Percentiles rank a stretch among this genome's conserved stretches.
These are phyloP conservation scores for Hortiboletus campestris DNA, from an alignment of 768 basidiomycete genomes.

Conservation along the genomic window DNA sequence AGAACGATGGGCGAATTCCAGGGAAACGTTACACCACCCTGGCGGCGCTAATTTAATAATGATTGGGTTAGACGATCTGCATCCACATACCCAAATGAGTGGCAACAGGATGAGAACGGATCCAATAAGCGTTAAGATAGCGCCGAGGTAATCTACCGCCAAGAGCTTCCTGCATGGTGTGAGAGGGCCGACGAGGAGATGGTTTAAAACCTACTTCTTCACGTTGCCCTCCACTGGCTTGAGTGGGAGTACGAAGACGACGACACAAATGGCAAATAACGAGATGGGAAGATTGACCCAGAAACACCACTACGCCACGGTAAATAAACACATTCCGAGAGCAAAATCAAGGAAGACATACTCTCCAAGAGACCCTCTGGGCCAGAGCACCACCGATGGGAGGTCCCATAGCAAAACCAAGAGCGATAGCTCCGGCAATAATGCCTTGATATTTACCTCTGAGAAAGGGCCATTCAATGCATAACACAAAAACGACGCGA, in stretches of 20 bases:
- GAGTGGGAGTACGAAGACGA: slow-evolving; percentile 64
- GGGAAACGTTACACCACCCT: slow-evolving; percentile 72
- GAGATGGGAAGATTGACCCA: slow-evolving; percentile 70
- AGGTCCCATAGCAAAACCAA: slow-evolving; percentile 67
- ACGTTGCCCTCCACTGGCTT: slow-evolving; percentile 64
- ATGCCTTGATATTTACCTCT: slow-evolving; percentile 81
- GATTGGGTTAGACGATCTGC: not conserved
- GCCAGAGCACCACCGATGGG: slow-evolving; percentile 65
- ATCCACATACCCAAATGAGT: slow-evolving; percentile 60
- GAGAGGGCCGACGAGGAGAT: not conserved
- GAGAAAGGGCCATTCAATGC: not conserved
- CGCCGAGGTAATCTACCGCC: slow-evolving; percentile 63
- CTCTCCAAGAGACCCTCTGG: slow-evolving; percentile 62
- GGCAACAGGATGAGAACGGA: slow-evolving; percentile 66
- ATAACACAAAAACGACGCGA: not conserved
- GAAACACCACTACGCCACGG: slow-evolving; percentile 59
- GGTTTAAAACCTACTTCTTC: slow-evolving; percentile 35
- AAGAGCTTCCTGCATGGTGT: slow-evolving; percentile 51
- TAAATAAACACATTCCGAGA: not conserved
- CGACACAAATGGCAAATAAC: slow-evolving; percentile 49
- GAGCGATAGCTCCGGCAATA: slow-evolving; percentile 51
- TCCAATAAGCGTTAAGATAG: slow-evolving; percentile 54
- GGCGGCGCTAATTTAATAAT: slow-evolving; percentile 1
- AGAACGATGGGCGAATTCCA: slow-evolving; percentile 70
- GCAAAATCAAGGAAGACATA: slow-evolving; percentile 29